Evolutionary conservation across 2,329 filamentous ascomycete species (phyloP).

Genomic region (Neonectria neomacrospora): DNA sequence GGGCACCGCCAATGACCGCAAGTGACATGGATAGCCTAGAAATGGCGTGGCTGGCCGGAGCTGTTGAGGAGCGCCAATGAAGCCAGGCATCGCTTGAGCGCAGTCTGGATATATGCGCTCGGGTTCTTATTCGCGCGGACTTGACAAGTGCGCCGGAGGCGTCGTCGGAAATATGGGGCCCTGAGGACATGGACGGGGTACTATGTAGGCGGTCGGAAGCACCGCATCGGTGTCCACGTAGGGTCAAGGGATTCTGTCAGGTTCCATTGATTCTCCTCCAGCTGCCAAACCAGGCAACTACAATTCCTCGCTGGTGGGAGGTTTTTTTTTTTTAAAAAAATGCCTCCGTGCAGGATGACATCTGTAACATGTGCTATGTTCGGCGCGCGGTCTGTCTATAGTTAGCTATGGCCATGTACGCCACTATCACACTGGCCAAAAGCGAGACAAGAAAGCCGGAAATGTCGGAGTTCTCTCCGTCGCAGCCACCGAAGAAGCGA

Average conservation of each 20-base stretch:
- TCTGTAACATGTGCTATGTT: no score
- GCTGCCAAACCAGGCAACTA: no score
- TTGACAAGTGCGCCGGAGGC: slow-evolving; percentile 14
- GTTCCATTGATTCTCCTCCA: no score
- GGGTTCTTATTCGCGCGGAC: slow-evolving; percentile 32
- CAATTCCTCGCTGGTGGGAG: no score
- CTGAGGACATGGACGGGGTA: slow-evolving; percentile 2
- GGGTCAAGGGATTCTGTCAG: neutral
- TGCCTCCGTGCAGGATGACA: no score
- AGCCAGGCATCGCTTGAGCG: slow-evolving; percentile 6
- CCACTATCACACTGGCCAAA: no score
- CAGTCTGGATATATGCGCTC: slow-evolving; percentile 11
- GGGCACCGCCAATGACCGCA: neutral
- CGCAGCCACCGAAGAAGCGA: slow-evolving; percentile 6
- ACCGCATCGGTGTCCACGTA: neutral
- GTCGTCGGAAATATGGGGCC: slow-evolving; percentile 32
- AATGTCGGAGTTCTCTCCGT: slow-evolving; percentile 20
- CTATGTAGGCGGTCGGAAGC: neutral
- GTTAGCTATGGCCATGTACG: no score
- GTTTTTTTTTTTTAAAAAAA: no score
- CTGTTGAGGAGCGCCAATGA: slow-evolving; percentile 22
- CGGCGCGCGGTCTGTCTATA: no score
- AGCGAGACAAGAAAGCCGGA: slow-evolving; percentile 1
- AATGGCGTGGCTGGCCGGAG: slow-evolving; percentile 16
- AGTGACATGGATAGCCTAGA: slow-evolving; percentile 8